A percentile compares a stretch with the other conserved stretches of the same genome.
phyloP scores from a whole-genome alignment of 768 basidiomycete species.

The Tephrocybe sp. region DNA sequence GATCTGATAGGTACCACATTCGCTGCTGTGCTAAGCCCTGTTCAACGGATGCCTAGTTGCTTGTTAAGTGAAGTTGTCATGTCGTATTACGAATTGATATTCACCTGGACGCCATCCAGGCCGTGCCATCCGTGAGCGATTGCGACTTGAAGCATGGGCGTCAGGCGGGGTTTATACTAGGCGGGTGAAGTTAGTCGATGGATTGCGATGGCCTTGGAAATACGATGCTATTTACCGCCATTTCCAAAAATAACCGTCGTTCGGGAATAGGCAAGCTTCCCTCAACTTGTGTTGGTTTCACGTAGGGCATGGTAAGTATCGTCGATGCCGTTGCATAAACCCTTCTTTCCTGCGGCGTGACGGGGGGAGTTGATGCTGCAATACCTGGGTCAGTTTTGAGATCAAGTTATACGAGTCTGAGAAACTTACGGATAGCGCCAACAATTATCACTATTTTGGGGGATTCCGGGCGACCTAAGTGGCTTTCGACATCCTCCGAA shows the following conservation, averaged over 20 bases:
- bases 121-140: conserved; percentile 32
- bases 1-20: conserved; percentile 28
- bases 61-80: not conserved
- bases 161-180: conserved; percentile 31
- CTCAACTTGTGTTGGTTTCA: conserved; percentile 11
- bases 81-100: not conserved
- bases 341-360: conserved; percentile 27
- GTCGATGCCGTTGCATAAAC: conserved; percentile 32
- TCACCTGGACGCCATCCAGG: conserved; percentile 28
- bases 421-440: conserved; percentile 32
- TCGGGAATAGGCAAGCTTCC: conserved; percentile 25
- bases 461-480: conserved; percentile 23
- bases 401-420: not conserved
- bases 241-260: conserved; percentile 32
- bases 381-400: not conserved
- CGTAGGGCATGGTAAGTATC: conserved; percentile 29
- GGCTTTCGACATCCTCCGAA: conserved; percentile 27
- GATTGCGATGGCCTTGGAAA: not conserved
- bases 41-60: conserved; percentile 31
- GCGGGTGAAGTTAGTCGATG: not conserved
- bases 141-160: conserved; percentile 31
- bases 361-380: conserved; percentile 25
- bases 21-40: conserved; percentile 38
- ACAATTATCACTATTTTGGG: conserved; percentile 30
- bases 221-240: conserved; percentile 22